Conservation (phyloP, 345 rosid species). For the Sisymbrium altissimum region DNA sequence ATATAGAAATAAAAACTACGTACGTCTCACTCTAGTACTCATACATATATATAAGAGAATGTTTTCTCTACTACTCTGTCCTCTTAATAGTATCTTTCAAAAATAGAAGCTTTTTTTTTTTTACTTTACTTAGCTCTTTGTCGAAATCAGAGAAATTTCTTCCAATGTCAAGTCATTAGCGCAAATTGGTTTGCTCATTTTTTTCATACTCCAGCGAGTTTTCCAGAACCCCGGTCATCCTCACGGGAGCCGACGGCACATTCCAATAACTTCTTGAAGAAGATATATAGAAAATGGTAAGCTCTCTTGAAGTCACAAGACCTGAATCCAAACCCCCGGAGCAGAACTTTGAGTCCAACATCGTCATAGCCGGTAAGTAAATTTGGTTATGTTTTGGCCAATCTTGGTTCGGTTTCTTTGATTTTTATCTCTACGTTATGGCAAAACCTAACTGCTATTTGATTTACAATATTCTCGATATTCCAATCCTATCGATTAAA, state of each 20-base stretch:
- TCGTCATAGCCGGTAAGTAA: conserved; percentile 21
- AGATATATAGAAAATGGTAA: conserved; percentile 5
- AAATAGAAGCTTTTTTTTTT: no score
- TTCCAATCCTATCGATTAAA: no score
- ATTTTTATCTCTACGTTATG: no score
- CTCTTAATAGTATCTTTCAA: not conserved
- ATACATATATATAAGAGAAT: no score
- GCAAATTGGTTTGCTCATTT: not conserved
- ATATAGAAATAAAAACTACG: not conserved
- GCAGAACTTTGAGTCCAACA: conserved; percentile 22
- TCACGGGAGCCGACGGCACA: not conserved
- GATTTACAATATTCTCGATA: no score
- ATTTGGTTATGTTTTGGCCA: not conserved
- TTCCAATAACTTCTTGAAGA: not conserved
- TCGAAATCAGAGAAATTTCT: no score
- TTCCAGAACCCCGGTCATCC: not conserved
- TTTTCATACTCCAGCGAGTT: not conserved
- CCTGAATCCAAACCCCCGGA: conserved; percentile 6
- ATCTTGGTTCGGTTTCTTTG: not conserved
- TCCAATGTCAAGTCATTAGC: not conserved
- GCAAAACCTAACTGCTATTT: no score
- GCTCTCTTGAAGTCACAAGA: not conserved
- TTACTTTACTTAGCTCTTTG: no score
- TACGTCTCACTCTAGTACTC: not conserved
- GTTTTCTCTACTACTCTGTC: no score